These are phyloP conservation scores for Saccharum spontaneum DNA, from an alignment of 176 grass and related monocot genomes.

Conservation along the genomic window DNA sequence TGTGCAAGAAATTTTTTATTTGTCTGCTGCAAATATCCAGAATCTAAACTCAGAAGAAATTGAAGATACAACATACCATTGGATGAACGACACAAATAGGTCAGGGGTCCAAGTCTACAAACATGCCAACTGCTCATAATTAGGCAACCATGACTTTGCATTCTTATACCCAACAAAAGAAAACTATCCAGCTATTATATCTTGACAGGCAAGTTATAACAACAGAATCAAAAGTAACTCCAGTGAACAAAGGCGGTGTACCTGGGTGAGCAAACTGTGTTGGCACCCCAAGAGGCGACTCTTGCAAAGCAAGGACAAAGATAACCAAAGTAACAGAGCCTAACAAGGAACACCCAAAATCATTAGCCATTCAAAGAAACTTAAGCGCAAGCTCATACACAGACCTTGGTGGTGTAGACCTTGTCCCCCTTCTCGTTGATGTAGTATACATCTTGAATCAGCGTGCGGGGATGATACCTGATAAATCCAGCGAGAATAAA, in stretches of 20 bases:
- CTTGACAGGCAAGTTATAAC: neutral
- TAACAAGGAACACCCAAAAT: neutral
- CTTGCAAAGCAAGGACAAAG: conserved; percentile 35
- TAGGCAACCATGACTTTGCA: neutral
- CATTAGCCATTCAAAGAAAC: neutral
- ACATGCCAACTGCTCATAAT: neutral
- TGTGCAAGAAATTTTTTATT: neutral
- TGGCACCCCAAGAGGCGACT: conserved; percentile 71
- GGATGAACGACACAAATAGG: neutral
- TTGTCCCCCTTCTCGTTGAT: conserved; percentile 95
- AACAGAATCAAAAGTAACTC: neutral
- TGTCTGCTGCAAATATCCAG: neutral
- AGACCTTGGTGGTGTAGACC: conserved; percentile 96
- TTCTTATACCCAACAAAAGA: neutral
- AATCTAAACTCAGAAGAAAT: neutral
- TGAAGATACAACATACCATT: neutral
- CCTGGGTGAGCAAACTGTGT: conserved; percentile 93
- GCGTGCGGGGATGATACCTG: neutral
- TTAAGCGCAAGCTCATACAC: neutral
- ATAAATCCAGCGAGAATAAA: neutral
- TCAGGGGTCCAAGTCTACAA: neutral
- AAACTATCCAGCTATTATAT: neutral
- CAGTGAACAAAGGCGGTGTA: neutral
- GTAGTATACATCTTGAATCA: conserved; percentile 81
- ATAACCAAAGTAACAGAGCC: neutral